Evolutionary conservation across 352 stramenopile genomes (phyloP).

Genomic region (Phytophthora gonapodyides): DNA sequence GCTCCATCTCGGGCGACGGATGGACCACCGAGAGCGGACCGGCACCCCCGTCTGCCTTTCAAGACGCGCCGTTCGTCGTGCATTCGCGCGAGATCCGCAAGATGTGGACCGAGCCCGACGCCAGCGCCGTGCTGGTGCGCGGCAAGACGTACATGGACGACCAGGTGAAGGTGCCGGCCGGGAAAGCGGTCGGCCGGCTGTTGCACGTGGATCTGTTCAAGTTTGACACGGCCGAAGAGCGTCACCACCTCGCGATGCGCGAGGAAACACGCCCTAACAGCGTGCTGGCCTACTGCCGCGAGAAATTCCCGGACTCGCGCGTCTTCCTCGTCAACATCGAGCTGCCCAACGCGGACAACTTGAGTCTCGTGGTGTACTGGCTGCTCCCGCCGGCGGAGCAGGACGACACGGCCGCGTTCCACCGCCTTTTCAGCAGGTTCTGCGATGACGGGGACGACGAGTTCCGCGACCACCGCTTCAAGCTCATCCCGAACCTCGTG

Average conservation of each 20-base stretch:
- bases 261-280: constrained; percentile 50
- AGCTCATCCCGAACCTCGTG: constrained; percentile 88
- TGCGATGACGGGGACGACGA: constrained; percentile 45
- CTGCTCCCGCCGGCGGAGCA: constrained; percentile 44
- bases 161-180: constrained; percentile 53
- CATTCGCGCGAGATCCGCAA: constrained; percentile 44
- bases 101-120: constrained; percentile 69
- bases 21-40: constrained; percentile 20
- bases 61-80: constrained; percentile 41
- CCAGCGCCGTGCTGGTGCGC: constrained; percentile 55
- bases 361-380: constrained; percentile 83
- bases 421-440: constrained; percentile 63
- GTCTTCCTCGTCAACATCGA: constrained; percentile 90
- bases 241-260: constrained; percentile 60
- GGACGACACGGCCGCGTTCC: constrained; percentile 45
- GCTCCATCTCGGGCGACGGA: constrained; percentile 21
- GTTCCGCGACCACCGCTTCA: constrained; percentile 83
- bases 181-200: constrained; percentile 51
- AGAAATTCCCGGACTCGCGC: constrained; percentile 58
- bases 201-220: constrained; percentile 75
- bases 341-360: constrained; percentile 70
- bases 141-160: constrained; percentile 62
- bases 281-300: constrained; percentile 51
- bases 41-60: constrained; percentile 26
- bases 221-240: constrained; percentile 41